These are phyloP conservation scores for Omphalotus guepiniiformis DNA, from an alignment of 768 basidiomycete genomes.

Conservation along the genomic window DNA sequence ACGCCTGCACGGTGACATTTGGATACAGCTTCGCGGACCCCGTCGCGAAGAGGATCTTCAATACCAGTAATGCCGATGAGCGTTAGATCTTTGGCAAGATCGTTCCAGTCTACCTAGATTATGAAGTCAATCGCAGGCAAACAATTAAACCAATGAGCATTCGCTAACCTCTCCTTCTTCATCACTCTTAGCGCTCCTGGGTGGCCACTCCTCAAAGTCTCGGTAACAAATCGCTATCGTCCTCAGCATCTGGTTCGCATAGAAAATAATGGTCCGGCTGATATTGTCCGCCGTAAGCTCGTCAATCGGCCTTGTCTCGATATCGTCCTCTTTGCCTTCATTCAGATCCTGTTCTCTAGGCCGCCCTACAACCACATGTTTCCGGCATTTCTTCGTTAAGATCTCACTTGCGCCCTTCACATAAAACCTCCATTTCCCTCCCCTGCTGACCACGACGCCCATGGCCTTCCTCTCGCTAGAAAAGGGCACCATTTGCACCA, in stretches of 20 bases:
- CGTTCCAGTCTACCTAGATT: slow-evolving; percentile 60
- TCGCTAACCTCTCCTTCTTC: slow-evolving; percentile 50
- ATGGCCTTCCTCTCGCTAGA: slow-evolving; percentile 92
- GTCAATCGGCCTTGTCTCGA: slow-evolving; percentile 63
- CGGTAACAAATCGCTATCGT: slow-evolving; percentile 94
- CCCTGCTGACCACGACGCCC: slow-evolving; percentile 76
- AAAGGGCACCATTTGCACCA: slow-evolving; percentile 91
- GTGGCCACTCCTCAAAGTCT: slow-evolving; percentile 87
- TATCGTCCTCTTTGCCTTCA: slow-evolving; percentile 17
- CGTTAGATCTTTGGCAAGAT: slow-evolving; percentile 67
- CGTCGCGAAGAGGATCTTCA: slow-evolving; percentile 90
- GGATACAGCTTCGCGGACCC: slow-evolving; percentile 84
- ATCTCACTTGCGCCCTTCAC: slow-evolving; percentile 96
- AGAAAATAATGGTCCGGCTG: slow-evolving; percentile 91
- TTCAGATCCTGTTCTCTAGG: slow-evolving; percentile 23
- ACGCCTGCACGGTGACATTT: slow-evolving; percentile 90
- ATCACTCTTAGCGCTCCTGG: slow-evolving; percentile 35
- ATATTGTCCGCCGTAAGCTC: slow-evolving; percentile 76
- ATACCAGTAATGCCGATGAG: slow-evolving; percentile 92
- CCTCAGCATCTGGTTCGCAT: slow-evolving; percentile 92
- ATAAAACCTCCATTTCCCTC: slow-evolving; percentile 62
- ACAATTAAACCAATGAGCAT: background rate
- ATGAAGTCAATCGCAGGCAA: slow-evolving; percentile 15
- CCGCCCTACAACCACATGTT: slow-evolving; percentile 67
- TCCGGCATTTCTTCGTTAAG: slow-evolving; percentile 68